Evolutionary conservation across 1,139 yeast species (phyloP).

Genomic region (Debaryomycetaceae sp.): DNA sequence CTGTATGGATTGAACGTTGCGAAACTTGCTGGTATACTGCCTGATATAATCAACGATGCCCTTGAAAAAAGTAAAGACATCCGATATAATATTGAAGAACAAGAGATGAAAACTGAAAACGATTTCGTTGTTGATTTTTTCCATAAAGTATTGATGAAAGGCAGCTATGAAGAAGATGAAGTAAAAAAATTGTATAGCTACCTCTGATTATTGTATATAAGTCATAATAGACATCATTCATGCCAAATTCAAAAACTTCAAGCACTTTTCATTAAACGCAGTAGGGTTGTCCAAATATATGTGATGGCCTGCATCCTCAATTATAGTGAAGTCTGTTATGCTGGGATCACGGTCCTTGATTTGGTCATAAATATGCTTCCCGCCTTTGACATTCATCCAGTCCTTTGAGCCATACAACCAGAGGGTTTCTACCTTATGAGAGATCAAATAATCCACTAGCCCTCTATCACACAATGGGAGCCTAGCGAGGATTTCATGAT

Average conservation of each 20-base stretch:
- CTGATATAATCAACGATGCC: slow-evolving; percentile 48
- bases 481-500: slow-evolving; percentile 38
- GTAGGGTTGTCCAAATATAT: slow-evolving; percentile 38
- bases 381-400: slow-evolving; percentile 46
- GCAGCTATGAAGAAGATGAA: slow-evolving; percentile 5
- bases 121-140: slow-evolving; percentile 4
- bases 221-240: not conserved
- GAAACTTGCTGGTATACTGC: slow-evolving; percentile 60
- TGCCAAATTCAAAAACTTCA: slow-evolving; percentile 22
- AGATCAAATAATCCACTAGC: slow-evolving; percentile 25
- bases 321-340: slow-evolving; percentile 18
- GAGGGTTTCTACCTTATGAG: slow-evolving; percentile 21
- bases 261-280: slow-evolving; percentile 24
- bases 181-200: slow-evolving; percentile 7
- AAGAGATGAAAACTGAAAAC: slow-evolving; percentile 6
- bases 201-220: slow-evolving; percentile 3
- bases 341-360: slow-evolving; percentile 16
- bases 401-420: slow-evolving; percentile 47
- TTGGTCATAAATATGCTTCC: slow-evolving; percentile 29
- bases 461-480: slow-evolving; percentile 44
- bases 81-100: slow-evolving; percentile 29
- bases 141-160: slow-evolving; percentile 1
- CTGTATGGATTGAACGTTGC: slow-evolving; percentile 84
- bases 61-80: slow-evolving; percentile 39
- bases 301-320: slow-evolving; percentile 44